Evolutionary conservation across 1,284 basidiomycete species (phyloP), one percentile per base, ranked within the genome.

Genomic region (Pisolithus thermaeus): DNA sequence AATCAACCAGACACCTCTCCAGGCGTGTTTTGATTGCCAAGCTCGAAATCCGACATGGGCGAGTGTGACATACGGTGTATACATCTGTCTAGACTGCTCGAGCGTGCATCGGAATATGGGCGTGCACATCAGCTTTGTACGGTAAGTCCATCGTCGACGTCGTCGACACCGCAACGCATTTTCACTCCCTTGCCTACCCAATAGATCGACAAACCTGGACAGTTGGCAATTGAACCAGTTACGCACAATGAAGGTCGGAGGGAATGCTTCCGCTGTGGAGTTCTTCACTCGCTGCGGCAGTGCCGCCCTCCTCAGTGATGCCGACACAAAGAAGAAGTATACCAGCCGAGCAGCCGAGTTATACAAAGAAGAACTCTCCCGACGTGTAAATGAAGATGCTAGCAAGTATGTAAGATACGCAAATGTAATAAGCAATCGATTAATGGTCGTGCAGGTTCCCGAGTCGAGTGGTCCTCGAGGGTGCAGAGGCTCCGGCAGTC

Each of bases 1-100:
- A 9, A 18, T 7, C 42, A 23, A 18, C 1, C 14, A 5, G n/a
- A 43, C 42, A 18, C 27, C 8, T 7, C 53, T 4, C 11, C 57
- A 98, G 96, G 80, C 84, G 62, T 99, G 96, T 75, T 97, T 97
- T 66, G 96, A 99, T 72, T 99, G 97, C 68, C 81, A 84, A 61
- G 94, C 96, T 54, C 90, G 94, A 65, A 97, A 97, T 74, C 96
- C 96, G 51, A 97, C 95, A 45, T 99, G 96, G 96, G 88, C 94
- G 2, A 95, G 91, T 57, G 93, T 97, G 32, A 96, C 93, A 0
- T 99, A 89, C 66, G 96, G 92, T 47, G 87, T 99, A 43, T 99
- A 99, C 72, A 96, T 99, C 65, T 99, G 96, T 66, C 77, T 99
- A 43, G 95, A 99, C 62, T 99, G 96, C 77, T 98, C 95, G 5